These are phyloP conservation scores for Dipodascus albidus DNA, from an alignment of 805 yeast genomes.

Conservation along the genomic window DNA sequence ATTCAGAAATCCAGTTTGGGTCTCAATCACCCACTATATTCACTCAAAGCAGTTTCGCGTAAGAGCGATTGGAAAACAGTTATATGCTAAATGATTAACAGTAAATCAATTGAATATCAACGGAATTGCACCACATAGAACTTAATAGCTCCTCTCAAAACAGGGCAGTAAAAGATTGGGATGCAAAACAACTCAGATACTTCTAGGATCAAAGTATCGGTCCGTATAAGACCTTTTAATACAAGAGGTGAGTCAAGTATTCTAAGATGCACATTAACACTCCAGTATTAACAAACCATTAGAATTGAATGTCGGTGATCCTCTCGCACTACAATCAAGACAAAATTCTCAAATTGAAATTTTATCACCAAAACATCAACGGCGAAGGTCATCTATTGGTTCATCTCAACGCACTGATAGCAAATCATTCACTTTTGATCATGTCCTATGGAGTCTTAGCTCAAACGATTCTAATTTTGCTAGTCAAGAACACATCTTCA, in stretches of 20 bases:
- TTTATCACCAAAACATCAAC: neutral
- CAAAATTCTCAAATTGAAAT: neutral
- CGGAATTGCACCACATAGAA: no score
- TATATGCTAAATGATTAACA: no score
- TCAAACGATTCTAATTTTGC: conserved; percentile 18
- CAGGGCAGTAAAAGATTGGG: no score
- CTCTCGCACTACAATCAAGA: neutral
- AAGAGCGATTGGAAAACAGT: no score
- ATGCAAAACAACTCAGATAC: neutral
- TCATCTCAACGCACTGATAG: conserved; percentile 12
- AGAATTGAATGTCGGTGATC: neutral
- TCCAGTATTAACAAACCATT: neutral
- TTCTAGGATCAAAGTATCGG: neutral
- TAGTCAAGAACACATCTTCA: conserved; percentile 13
- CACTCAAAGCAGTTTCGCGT: no score
- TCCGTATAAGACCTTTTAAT: neutral
- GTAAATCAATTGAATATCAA: no score
- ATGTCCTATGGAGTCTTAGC: conserved; percentile 38
- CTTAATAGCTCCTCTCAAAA: no score
- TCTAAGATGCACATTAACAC: neutral
- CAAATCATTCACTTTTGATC: conserved; percentile 39
- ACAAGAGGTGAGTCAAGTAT: neutral
- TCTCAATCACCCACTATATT: neutral
- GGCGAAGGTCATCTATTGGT: neutral
- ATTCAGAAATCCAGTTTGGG: no score